Base-by-base conservation (phyloP, 2,329 filamentous ascomycete genomes). In the Curvularia verruculosa region DNA sequence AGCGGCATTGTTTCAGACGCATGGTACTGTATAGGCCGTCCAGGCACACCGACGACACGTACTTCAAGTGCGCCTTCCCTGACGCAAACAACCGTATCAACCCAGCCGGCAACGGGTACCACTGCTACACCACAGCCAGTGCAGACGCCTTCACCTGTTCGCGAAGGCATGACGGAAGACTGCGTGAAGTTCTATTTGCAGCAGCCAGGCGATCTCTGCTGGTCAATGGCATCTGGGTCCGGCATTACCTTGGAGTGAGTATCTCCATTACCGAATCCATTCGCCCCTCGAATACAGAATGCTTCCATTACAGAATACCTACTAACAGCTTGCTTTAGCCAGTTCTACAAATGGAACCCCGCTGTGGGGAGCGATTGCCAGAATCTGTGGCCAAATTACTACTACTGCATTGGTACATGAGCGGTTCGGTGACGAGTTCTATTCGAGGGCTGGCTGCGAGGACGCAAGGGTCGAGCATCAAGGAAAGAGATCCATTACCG, bases 11-110 rank as follows among this genome's bases (percentile, higher is more conserved):
- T 41, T 29, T 3, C 9, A 15, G 34, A 49, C 4, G 36, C 34
- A 23, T 40, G 47, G 47, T 49, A 40, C 23, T 49, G 47, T 41
- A 29, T 49, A 49, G 47, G 47, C 13, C 47, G 47, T 36, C 47
- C 47, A 2, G 47, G 18, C 24, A 49, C 47, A n/a, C 24, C 47
- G 12, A 49, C 36, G 5, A 49, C 47, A 9, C 34, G 47, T 8
- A 39, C 46, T 37, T 19, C 6, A 37, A 18, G 19, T 24, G 46
- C 29, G 21, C 31, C 31, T 6, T 49, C 46, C 19, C 46, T 31
- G 19, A 49, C 46, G 15, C 29, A 49, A 24, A 41, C n/a, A 3
- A 15, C 47, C 15, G 15, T 15, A 24, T 15, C 34, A 23, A 49
- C 47, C 9, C 34, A 28, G 15, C 36, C 34, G 21, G 18, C 18